Conservation (phyloP, 2,329 filamentous ascomycete genomes). For the Xylariaceae sp. region DNA sequence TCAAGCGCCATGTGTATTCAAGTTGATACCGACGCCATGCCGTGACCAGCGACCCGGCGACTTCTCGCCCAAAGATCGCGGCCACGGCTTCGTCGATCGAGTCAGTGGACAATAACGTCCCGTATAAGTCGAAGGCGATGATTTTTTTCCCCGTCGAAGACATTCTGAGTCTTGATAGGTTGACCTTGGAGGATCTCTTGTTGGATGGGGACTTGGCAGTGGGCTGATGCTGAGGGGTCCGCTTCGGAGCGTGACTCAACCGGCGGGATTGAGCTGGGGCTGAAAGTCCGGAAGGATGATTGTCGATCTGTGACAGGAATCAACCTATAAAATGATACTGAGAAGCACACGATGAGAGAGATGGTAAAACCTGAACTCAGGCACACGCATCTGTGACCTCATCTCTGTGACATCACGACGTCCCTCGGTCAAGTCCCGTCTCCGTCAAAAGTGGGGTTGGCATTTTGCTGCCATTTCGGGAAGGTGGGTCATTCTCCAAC, state of each 20-base stretch:
- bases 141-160: conserved; percentile 33
- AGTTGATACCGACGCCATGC: conserved; percentile 66
- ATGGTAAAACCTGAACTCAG: neutral
- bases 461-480: conserved; percentile 16
- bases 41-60: conserved; percentile 51
- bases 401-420: neutral
- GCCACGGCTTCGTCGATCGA: conserved; percentile 59
- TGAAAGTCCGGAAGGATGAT: neutral
- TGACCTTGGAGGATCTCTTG: neutral
- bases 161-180: neutral
- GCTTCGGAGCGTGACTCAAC: conserved; percentile 17
- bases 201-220: neutral
- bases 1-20: conserved; percentile 72
- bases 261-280: conserved; percentile 4
- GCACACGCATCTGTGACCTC: neutral
- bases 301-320: neutral
- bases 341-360: neutral
- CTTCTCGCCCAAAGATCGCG: conserved; percentile 51
- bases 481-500: conserved; percentile 1
- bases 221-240: neutral
- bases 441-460: neutral
- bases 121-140: conserved; percentile 71
- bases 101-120: conserved; percentile 66
- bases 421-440: neutral
- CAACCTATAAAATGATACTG: neutral